Conservation (phyloP, 2,329 filamentous ascomycete species). For the Beauveria rudraprayagi region DNA sequence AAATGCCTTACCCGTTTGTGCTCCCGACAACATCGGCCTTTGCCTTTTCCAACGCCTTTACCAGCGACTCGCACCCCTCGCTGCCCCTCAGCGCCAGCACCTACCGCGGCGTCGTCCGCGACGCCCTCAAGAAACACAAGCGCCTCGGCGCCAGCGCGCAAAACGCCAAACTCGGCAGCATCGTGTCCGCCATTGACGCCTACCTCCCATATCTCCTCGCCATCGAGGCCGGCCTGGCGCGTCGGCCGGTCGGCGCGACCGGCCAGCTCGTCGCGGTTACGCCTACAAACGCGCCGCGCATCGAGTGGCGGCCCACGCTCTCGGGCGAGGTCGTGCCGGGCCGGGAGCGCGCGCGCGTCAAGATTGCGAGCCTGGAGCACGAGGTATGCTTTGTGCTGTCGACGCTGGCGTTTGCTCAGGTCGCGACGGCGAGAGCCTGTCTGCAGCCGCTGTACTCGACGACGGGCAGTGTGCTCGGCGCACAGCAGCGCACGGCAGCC, state of each 20-base stretch:
- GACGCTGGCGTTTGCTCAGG: conserved; percentile 67
- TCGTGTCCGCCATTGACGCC: conserved; percentile 61
- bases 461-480: conserved; percentile 48
- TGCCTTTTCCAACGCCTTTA: conserved; percentile 70
- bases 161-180: conserved; percentile 57
- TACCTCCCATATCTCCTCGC: conserved; percentile 82
- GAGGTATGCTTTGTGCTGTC: conserved; percentile 75
- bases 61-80: conserved; percentile 78
- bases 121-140: conserved; percentile 83
- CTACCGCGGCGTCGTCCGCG: conserved; percentile 72
- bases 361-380: conserved; percentile 66
- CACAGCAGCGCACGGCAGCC: conserved; percentile 59
- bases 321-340: conserved; percentile 55
- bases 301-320: conserved; percentile 82
- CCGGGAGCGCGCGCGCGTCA: conserved; percentile 58
- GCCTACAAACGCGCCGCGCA: conserved; percentile 45
- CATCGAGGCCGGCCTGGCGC: conserved; percentile 63
- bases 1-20: conserved; percentile 83
- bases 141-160: conserved; percentile 67
- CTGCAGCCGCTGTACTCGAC: conserved; percentile 67
- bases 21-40: conserved; percentile 86
- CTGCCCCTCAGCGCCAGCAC: conserved; percentile 76
- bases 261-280: conserved; percentile 58
- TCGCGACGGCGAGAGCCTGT: conserved; percentile 61
- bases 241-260: conserved; percentile 23